Evolutionary conservation across 768 basidiomycete species (phyloP), one percentile per base, ranked within the genome.

Genomic region (Xerocomellus chrysenteron): DNA sequence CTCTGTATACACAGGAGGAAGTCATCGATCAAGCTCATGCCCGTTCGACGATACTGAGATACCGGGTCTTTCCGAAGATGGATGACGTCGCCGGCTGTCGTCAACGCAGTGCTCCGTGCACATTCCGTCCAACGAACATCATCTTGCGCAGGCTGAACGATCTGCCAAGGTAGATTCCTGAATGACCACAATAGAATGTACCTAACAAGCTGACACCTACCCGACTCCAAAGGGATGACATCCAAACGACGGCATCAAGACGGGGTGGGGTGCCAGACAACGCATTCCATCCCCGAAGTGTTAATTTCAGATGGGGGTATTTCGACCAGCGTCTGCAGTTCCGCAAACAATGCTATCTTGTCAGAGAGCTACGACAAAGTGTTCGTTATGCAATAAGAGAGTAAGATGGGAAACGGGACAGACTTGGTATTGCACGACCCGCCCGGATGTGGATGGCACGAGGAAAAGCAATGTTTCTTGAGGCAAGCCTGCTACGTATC

Each of bases 381-480:
- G 3, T n/a, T 56, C n/a, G 16, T 30, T 10, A 44, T 14, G 19
- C 33, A 41, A 33, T 5, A n/a, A 1, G 32, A 28, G 12, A 41
- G 19, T 0, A 32, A 50, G 16, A 33, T 12, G 17, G 13, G 44
- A 46, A 14, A 45, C 30, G 39, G 39, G 45, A 65, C 79, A 53
- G 32, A 88, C 90, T 74, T 90, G 87, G 62, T 87, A 86, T n/a
- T 77, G 73, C 13, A 84, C 82, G 0, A 92, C 88, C 9, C 83
- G 77, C 0, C 86, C 90, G 0, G 90, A 93, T 0, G 90, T 90
- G 62, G 85, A 87, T 0, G 90, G 88, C 33, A 88, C 78, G 2
- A 87, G 85, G 66, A 83, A 93, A 66, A 94, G 83, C 1, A 92
- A 64, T 0, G 89, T 91, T 65, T 88, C 87, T 47, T 49, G 45